Evolutionary conservation across 179 eudicot species (phyloP).

Genomic region (Silene coronaria): DNA sequence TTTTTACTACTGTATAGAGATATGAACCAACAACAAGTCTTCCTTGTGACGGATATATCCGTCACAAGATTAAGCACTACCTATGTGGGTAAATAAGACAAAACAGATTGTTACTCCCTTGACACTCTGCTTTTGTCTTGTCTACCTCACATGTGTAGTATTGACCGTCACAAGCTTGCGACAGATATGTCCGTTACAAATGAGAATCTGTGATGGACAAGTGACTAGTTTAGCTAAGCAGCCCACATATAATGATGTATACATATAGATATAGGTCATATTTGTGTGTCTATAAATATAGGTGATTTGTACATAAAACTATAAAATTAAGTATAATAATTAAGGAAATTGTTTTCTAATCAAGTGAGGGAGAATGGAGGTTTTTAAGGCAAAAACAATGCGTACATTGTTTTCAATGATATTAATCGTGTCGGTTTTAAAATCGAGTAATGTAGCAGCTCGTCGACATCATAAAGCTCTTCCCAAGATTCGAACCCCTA

Average conservation of each 20-base stretch:
- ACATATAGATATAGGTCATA: not conserved
- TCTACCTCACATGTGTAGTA: no score
- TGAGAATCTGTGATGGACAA: not conserved
- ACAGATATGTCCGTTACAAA: no score
- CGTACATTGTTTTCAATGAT: not conserved
- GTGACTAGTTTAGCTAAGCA: not conserved
- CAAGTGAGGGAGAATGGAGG: not conserved
- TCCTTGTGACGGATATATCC: no score
- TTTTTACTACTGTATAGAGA: not conserved
- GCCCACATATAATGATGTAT: not conserved
- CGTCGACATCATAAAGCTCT: not conserved
- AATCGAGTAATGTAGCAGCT: not conserved
- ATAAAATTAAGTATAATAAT: no score
- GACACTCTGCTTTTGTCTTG: no score
- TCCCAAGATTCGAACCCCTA: constrained; percentile 15
- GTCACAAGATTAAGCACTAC: no score
- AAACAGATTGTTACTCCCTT: no score
- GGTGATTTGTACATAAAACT: not conserved
- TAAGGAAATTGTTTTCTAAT: no score
- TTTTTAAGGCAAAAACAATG: not conserved
- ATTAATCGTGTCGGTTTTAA: not conserved
- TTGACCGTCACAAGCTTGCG: no score
- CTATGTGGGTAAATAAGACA: no score
- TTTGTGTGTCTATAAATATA: not conserved
- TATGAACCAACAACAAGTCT: no score